A percentile compares a stretch with the other conserved stretches of the same genome.
phyloP scores from a whole-genome alignment of 1,139 yeast genomes.

The Suhomyces bokatorum region DNA sequence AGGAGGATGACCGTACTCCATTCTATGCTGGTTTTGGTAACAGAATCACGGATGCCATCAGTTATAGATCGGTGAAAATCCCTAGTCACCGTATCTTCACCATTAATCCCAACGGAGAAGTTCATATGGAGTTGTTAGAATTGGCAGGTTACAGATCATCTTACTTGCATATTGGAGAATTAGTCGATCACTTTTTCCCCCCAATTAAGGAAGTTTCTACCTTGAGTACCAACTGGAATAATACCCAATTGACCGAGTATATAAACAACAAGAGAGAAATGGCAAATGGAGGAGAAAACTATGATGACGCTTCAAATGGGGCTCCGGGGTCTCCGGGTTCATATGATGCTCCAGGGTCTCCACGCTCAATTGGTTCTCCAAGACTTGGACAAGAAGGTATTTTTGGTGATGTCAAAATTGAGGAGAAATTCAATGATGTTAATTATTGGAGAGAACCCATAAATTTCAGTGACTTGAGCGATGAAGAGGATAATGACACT shows the following conservation, averaged over 20 bases:
- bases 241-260: slow-evolving; percentile 38
- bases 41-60: slow-evolving; percentile 93
- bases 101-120: slow-evolving; percentile 95
- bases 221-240: slow-evolving; percentile 40
- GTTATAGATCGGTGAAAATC: slow-evolving; percentile 90
- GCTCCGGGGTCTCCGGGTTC: slow-evolving; percentile 1
- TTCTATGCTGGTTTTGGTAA: slow-evolving; percentile 98
- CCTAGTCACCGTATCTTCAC: slow-evolving; percentile 96
- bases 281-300: slow-evolving; percentile 3
- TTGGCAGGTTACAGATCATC: slow-evolving; percentile 90
- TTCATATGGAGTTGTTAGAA: slow-evolving; percentile 93
- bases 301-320: background rate
- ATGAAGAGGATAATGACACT: slow-evolving; percentile 32
- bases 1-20: slow-evolving; percentile 56
- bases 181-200: slow-evolving; percentile 97
- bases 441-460: slow-evolving; percentile 86
- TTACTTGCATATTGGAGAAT: slow-evolving; percentile 85
- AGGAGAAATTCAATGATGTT: slow-evolving; percentile 78
- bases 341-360: slow-evolving; percentile 12
- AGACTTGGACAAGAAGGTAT: slow-evolving; percentile 23
- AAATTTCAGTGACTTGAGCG: slow-evolving; percentile 60
- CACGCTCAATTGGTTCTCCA: slow-evolving; percentile 22
- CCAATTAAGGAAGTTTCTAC: slow-evolving; percentile 57
- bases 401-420: slow-evolving; percentile 30
- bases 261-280: slow-evolving; percentile 21